Evolutionary conservation across 768 basidiomycete species (phyloP).

Genomic region (Lepiota brunneoincarnata): DNA sequence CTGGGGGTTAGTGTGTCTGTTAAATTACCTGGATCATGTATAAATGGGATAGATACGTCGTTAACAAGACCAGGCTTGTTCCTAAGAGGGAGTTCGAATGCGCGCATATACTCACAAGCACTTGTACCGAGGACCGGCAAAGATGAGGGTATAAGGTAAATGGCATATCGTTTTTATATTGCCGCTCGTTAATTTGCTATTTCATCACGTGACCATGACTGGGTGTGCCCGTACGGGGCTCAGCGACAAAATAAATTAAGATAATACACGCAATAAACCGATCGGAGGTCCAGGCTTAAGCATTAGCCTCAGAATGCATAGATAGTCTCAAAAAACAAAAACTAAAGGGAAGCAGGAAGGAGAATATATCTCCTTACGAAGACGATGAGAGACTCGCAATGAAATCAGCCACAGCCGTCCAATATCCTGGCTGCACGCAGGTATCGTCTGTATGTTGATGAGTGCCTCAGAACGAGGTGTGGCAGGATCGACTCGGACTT

Average conservation of each 20-base stretch:
- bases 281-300: too few relatives aligned
- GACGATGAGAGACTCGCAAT: slow-evolving; percentile 25
- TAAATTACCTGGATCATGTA: neutral
- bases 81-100: too few relatives aligned
- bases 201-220: too few relatives aligned
- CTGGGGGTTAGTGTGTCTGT: neutral
- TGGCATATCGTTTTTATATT: too few relatives aligned
- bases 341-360: neutral
- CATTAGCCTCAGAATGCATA: too few relatives aligned
- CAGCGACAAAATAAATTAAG: too few relatives aligned
- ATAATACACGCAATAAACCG: too few relatives aligned
- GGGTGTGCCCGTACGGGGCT: too few relatives aligned
- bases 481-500: slow-evolving; percentile 17
- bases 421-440: slow-evolving; percentile 53
- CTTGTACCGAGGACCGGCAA: neutral
- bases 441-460: slow-evolving; percentile 43
- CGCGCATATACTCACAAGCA: neutral
- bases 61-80: neutral
- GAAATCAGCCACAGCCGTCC: slow-evolving; percentile 50
- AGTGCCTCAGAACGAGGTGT: neutral
- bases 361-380: neutral
- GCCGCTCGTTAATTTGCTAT: too few relatives aligned
- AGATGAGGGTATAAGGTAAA: neutral
- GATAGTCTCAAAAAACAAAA: neutral
- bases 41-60: too few relatives aligned